Evolutionary conservation across 2,329 filamentous ascomycete genomes (phyloP).

Genomic region (Elsinoe arachidis): DNA sequence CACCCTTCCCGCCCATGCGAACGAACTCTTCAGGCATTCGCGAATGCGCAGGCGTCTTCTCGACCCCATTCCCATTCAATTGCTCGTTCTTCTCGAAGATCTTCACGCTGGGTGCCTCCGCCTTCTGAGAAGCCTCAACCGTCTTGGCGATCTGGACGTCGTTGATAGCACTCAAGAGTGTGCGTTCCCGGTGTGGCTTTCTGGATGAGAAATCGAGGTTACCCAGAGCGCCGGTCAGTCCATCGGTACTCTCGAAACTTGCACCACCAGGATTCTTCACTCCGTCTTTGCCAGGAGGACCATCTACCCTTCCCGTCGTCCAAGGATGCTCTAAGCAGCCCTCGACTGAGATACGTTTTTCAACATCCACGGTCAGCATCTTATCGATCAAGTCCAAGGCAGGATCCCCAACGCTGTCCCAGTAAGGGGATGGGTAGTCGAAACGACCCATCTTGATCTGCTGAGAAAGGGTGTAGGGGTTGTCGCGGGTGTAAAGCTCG

Average conservation of each 20-base stretch:
- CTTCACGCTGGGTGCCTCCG: slow-evolving; percentile 55
- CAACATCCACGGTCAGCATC: slow-evolving; percentile 85
- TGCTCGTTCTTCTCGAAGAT: slow-evolving; percentile 65
- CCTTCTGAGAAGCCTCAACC: slow-evolving; percentile 43
- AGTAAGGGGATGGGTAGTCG: slow-evolving; percentile 94
- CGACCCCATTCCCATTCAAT: slow-evolving; percentile 28
- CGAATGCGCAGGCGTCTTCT: slow-evolving; percentile 35
- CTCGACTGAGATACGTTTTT: slow-evolving; percentile 77
- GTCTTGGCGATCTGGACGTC: slow-evolving; percentile 56
- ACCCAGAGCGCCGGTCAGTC: slow-evolving; percentile 77
- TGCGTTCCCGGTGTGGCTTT: slow-evolving; percentile 73
- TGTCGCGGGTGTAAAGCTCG: slow-evolving; percentile 69
- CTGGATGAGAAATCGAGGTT: slow-evolving; percentile 76
- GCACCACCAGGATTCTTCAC: slow-evolving; percentile 27
- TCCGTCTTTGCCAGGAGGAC: slow-evolving; percentile 28
- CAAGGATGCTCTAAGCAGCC: slow-evolving; percentile 88
- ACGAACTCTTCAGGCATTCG: slow-evolving; percentile 69
- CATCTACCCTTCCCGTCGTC: slow-evolving; percentile 47
- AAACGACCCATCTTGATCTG: slow-evolving; percentile 86
- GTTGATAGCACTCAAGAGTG: slow-evolving; percentile 74
- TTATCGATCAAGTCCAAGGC: slow-evolving; percentile 88
- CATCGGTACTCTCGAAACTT: slow-evolving; percentile 75
- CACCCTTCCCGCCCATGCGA: slow-evolving; percentile 75
- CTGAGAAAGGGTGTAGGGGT: slow-evolving; percentile 77
- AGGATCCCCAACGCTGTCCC: slow-evolving; percentile 78